These are phyloP conservation scores for Hypocreales sp. DNA, from an alignment of 2,329 filamentous ascomycete genomes.

Conservation along the genomic window DNA sequence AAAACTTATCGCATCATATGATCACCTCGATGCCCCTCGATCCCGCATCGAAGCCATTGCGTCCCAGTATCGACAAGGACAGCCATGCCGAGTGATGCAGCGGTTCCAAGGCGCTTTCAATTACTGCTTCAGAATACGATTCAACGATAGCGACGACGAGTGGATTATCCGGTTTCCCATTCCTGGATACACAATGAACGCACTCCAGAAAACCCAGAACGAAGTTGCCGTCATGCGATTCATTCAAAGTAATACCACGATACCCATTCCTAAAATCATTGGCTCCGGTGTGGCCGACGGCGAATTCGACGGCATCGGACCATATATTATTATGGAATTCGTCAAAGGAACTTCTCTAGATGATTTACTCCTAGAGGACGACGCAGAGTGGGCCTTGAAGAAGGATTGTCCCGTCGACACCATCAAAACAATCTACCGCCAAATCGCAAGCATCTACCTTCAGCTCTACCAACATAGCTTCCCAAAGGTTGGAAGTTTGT, in stretches of 20 bases:
- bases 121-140: background rate
- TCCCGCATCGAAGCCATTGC: background rate
- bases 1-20: background rate
- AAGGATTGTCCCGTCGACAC: background rate
- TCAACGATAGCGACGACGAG: background rate
- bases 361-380: background rate
- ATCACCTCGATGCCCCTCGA: constrained; percentile 1
- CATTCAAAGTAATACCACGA: background rate
- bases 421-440: background rate
- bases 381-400: background rate
- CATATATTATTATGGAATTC: constrained; percentile 1
- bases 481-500: background rate
- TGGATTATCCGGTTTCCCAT: background rate
- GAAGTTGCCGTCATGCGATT: constrained; percentile 1
- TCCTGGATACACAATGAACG: background rate
- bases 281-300: background rate
- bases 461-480: background rate
- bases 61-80: background rate
- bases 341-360: background rate
- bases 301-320: background rate
- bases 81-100: background rate
- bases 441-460: constrained; percentile 1
- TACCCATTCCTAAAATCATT: background rate
- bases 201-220: background rate
- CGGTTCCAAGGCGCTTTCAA: constrained; percentile 1